Evolutionary conservation across 176 grass and related monocot genomes (phyloP).

Genomic region (Urochloa ruziziensis): DNA sequence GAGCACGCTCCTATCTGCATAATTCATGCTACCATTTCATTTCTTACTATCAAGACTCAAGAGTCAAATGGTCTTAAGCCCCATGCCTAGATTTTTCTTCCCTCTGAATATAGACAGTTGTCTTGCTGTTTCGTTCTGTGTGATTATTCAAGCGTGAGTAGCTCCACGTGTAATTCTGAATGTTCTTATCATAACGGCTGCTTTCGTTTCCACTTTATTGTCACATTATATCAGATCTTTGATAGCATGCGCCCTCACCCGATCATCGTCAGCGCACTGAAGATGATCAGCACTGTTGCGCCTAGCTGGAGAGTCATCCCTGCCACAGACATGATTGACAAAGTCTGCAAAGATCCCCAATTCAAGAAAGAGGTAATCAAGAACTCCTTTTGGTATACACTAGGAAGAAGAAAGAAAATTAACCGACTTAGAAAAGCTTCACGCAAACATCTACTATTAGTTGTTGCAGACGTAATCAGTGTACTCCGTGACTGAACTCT

Average conservation of each 20-base stretch:
- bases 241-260: conserved; percentile 61
- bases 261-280: conserved; percentile 39
- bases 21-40: background rate
- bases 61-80: background rate
- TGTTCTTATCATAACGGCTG: background rate
- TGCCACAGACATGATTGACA: conserved; percentile 55
- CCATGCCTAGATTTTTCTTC: background rate
- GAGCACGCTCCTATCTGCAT: background rate
- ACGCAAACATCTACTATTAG: background rate
- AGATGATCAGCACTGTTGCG: conserved; percentile 38
- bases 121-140: background rate
- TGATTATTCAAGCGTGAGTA: background rate
- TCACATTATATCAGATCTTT: conserved; percentile 37
- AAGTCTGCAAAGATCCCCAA: conserved; percentile 50
- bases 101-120: background rate
- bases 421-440: background rate
- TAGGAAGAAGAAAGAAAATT: background rate
- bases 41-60: background rate
- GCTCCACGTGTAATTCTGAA: background rate
- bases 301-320: conserved; percentile 72
- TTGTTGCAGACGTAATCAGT: background rate
- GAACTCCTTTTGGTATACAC: background rate
- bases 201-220: background rate
- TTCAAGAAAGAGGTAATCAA: conserved; percentile 55
- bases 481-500: background rate